phyloP scores from a whole-genome alignment of 164 flowering plant genomes.

The Sextonia rubra region DNA sequence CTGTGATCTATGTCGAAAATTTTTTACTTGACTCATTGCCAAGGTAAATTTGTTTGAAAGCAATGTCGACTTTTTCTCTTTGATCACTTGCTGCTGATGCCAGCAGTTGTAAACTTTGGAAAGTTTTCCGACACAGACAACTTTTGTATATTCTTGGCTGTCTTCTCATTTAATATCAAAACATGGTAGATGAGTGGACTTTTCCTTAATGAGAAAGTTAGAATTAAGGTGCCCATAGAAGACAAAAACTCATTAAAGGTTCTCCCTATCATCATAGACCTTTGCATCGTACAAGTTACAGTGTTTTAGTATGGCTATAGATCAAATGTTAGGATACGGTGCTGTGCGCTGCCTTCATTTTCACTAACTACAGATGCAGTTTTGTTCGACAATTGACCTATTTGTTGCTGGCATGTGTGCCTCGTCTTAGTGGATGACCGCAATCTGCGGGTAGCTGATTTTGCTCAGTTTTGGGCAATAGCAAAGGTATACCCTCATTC shows the following conservation, averaged over 20 bases:
- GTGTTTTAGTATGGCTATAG: constrained; percentile 44
- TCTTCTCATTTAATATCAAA: constrained; percentile 7
- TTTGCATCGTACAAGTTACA: constrained; percentile 23
- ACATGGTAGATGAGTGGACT: neutral
- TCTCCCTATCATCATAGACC: constrained; percentile 19
- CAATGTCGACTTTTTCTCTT: constrained; percentile 10
- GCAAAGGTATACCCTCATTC: constrained; percentile 91
- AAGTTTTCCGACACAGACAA: constrained; percentile 5
- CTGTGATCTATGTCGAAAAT: constrained; percentile 12
- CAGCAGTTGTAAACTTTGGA: constrained; percentile 7
- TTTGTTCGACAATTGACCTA: constrained; percentile 81
- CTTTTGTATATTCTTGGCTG: constrained; percentile 7
- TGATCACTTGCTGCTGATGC: constrained; percentile 7
- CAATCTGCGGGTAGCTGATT: constrained; percentile 99
- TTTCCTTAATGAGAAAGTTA: constrained; percentile 2
- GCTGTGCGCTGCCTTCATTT: constrained; percentile 77
- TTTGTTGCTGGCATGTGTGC: constrained; percentile 97
- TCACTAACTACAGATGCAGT: constrained; percentile 95
- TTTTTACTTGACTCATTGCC: neutral
- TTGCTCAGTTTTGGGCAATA: constrained; percentile 99
- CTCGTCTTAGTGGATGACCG: constrained; percentile 99
- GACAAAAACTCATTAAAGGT: constrained; percentile 14
- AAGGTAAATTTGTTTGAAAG: constrained; percentile 10
- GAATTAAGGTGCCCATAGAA: constrained; percentile 6
- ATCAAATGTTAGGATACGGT: constrained; percentile 62